These are phyloP conservation scores for Cystobasidium slooffiae DNA, from an alignment of 1,284 basidiomycete species.

Conservation along the genomic window DNA sequence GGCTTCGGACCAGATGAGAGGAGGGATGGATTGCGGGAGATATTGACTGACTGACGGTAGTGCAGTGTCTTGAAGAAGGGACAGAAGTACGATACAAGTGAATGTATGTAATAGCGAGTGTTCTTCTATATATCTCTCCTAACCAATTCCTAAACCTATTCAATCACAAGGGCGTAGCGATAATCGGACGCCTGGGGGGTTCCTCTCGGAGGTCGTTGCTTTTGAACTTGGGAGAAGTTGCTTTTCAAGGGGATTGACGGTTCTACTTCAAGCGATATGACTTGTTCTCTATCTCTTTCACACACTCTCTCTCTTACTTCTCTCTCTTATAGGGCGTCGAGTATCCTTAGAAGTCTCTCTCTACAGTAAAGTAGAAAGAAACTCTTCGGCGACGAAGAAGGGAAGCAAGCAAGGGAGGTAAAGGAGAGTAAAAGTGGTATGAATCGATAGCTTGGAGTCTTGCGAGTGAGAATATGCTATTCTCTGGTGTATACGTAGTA, in stretches of 20 bases:
- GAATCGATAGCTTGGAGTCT: background rate
- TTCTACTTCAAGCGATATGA: background rate
- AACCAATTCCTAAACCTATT: background rate
- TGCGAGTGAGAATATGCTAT: background rate
- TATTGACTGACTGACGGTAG: background rate
- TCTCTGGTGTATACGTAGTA: no score
- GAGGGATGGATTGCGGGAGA: background rate
- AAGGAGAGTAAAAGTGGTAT: background rate
- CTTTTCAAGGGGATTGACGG: background rate
- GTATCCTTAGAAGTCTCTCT: background rate
- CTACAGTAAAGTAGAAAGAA: background rate
- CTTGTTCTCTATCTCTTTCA: background rate
- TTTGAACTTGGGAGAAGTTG: background rate
- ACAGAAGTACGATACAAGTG: constrained; percentile 7
- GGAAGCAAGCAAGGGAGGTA: background rate
- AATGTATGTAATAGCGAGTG: constrained; percentile 10
- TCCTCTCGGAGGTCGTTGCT: background rate
- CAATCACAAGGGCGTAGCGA: constrained; percentile 8
- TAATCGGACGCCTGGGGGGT: constrained; percentile 15
- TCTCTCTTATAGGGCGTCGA: constrained; percentile 2
- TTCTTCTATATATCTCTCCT: no score
- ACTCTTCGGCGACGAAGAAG: constrained; percentile 10
- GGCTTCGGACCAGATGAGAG: no score
- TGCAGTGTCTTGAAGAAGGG: background rate
- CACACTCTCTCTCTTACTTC: background rate